phyloP scores from a whole-genome alignment of 345 rosid species.

The Isatis tinctoria region DNA sequence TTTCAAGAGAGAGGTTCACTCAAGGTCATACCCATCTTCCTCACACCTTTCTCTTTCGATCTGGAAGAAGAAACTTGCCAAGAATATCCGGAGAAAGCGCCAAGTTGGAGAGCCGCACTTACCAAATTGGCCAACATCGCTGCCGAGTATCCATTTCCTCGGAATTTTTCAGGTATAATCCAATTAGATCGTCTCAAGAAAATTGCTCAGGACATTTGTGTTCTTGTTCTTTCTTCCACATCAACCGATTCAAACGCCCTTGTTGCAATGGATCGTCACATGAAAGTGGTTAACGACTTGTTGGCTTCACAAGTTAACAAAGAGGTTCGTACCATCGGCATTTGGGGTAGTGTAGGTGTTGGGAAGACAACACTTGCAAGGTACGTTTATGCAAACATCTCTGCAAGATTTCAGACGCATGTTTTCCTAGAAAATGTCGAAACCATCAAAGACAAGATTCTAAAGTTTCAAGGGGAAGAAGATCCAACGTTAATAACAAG shows the following conservation, averaged over 20 bases:
- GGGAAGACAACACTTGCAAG: conserved; percentile 19
- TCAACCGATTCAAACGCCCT: neutral
- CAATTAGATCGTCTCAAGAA: neutral
- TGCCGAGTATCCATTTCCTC: neutral
- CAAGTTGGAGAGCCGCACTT: neutral
- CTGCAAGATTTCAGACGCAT: neutral
- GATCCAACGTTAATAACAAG: neutral
- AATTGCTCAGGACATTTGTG: neutral
- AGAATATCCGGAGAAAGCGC: neutral
- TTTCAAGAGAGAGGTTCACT: neutral
- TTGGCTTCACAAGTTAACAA: neutral
- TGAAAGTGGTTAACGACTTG: neutral
- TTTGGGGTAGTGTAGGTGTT: neutral
- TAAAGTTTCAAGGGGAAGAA: neutral
- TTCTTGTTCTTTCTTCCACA: neutral
- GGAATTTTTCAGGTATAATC: too few species aligned
- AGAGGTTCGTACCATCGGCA: conserved; percentile 5
- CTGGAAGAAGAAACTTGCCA: neutral
- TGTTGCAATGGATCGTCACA: conserved; percentile 17
- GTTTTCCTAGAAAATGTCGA: neutral
- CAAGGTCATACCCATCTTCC: neutral
- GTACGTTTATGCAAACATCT: neutral
- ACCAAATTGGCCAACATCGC: neutral
- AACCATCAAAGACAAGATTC: neutral
- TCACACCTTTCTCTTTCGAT: neutral